phyloP scores from a whole-genome alignment of 768 basidiomycete species.

The Tylopilus plumbeoviolaceoides region DNA sequence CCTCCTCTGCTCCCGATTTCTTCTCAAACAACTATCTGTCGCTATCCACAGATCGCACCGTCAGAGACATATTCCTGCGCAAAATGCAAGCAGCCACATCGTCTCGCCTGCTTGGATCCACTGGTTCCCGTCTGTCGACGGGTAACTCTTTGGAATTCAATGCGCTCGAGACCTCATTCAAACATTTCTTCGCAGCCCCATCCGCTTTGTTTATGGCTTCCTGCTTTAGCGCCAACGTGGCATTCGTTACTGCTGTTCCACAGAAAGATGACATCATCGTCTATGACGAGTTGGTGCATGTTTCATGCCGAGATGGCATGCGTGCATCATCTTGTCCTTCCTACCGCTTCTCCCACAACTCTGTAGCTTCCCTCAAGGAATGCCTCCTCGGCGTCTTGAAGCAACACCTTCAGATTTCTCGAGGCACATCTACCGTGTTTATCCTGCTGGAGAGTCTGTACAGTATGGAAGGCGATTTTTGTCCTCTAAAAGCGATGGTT shows the following conservation, averaged over 20 bases:
- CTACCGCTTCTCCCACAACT: constrained; percentile 45
- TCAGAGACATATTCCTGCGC: constrained; percentile 34
- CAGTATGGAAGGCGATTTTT: constrained; percentile 59
- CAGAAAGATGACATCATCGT: constrained; percentile 44
- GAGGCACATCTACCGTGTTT: constrained; percentile 37
- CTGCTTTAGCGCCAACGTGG: constrained; percentile 51
- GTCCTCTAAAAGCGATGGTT: constrained; percentile 42
- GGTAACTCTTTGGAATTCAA: constrained; percentile 29
- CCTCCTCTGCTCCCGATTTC: constrained; percentile 30
- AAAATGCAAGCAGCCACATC: constrained; percentile 17
- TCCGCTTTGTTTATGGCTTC: constrained; percentile 49
- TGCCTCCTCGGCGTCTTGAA: constrained; percentile 27
- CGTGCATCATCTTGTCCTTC: constrained; percentile 31
- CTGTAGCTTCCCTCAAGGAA: constrained; percentile 30
- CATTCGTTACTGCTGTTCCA: constrained; percentile 46
- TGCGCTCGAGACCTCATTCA: constrained; percentile 9
- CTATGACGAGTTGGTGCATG: constrained; percentile 51
- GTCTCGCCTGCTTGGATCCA: constrained; percentile 39
- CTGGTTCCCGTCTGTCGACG: constrained; percentile 48
- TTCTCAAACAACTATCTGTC: constrained; percentile 53
- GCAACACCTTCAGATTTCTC: constrained; percentile 17
- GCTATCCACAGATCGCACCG: constrained; percentile 31
- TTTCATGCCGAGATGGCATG: constrained; percentile 50
- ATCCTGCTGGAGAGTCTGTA: constrained; percentile 53
- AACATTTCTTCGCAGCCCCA: constrained; percentile 25